Evolutionary conservation across 768 basidiomycete genomes (phyloP).

Genomic region (Trichaptum fuscoviolaceum): DNA sequence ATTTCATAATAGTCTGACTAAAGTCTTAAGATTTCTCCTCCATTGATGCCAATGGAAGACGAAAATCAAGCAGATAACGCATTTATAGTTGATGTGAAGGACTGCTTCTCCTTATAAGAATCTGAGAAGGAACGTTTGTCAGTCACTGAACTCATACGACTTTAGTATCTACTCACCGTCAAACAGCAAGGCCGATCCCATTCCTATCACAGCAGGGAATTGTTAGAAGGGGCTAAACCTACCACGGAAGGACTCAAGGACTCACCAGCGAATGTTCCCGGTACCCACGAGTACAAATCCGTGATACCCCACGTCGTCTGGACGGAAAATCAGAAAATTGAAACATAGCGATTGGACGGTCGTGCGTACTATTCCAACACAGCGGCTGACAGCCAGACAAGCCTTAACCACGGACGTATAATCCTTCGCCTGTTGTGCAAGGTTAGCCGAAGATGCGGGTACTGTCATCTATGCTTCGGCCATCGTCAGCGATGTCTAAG

Average conservation of each 20-base stretch:
- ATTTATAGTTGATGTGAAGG: background rate
- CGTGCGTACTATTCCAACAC: constrained; percentile 31
- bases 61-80: background rate
- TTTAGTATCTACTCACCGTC: background rate
- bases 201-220: background rate
- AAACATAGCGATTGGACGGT: background rate
- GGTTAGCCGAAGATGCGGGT: constrained; percentile 6
- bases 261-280: constrained; percentile 27
- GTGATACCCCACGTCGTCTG: background rate
- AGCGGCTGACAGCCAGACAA: constrained; percentile 36
- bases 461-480: constrained; percentile 3
- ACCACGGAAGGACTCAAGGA: constrained; percentile 11
- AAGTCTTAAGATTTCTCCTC: too few relatives aligned
- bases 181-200: background rate
- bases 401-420: constrained; percentile 50
- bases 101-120: background rate
- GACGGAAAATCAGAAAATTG: background rate
- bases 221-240: background rate
- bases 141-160: background rate
- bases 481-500: constrained; percentile 17
- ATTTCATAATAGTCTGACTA: too few relatives aligned
- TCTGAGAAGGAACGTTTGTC: background rate
- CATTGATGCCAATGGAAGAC: too few relatives aligned
- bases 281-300: constrained; percentile 29
- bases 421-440: constrained; percentile 32